phyloP scores from a whole-genome alignment of 768 basidiomycete genomes.

The Xerocomus brunneocitrinus region DNA sequence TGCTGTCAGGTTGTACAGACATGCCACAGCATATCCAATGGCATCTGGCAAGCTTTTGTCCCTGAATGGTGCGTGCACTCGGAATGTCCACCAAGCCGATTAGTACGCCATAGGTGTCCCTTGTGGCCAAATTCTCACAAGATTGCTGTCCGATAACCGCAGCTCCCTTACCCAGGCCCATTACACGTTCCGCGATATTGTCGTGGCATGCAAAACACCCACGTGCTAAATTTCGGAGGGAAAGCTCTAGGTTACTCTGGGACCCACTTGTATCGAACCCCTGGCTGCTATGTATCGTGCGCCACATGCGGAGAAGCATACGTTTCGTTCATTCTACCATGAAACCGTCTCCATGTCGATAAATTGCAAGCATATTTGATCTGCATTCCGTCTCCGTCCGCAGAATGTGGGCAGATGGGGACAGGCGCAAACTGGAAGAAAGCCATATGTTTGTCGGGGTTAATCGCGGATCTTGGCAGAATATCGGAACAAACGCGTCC shows the following conservation, averaged over 20 bases:
- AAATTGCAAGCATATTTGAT: not conserved
- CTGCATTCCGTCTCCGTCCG: constrained; percentile 16
- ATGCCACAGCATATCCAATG: constrained; percentile 11
- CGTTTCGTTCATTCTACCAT: constrained; percentile 5
- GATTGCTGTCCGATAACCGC: constrained; percentile 3
- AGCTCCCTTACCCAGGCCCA: constrained; percentile 6
- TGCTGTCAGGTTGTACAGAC: constrained; percentile 13
- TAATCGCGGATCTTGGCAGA: constrained; percentile 4
- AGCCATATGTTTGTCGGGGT: not conserved
- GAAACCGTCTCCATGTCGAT: constrained; percentile 19
- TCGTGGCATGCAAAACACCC: constrained; percentile 8
- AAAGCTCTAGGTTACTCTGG: not conserved
- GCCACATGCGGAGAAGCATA: not conserved
- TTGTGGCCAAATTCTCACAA: constrained; percentile 5
- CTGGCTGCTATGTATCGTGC: not conserved
- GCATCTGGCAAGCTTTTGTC: not conserved
- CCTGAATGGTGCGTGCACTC: constrained; percentile 1
- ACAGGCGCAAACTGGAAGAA: not conserved
- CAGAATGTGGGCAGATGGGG: not conserved
- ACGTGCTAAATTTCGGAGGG: not conserved
- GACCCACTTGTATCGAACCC: not conserved
- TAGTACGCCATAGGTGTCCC: constrained; percentile 5
- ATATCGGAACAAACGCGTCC: constrained; percentile 10
- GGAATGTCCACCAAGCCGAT: not conserved
- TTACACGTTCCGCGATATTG: constrained; percentile 2